Evolutionary conservation across 345 rosid genomes (phyloP), one percentile per base, ranked within the genome.

Genomic region (Noccaea caerulescens): DNA sequence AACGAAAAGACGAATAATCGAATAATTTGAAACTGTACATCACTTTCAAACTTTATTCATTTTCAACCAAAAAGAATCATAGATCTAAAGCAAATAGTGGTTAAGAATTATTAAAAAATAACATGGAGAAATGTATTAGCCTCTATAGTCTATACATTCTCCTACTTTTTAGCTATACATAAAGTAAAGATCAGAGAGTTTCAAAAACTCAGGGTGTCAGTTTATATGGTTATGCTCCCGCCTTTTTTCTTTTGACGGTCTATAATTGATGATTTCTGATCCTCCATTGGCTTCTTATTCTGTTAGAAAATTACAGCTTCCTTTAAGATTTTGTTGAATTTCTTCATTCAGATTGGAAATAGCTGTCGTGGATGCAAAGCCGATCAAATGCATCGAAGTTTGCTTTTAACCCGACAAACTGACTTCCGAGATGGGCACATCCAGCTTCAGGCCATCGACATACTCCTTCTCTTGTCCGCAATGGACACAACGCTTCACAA

Each of bases 391-490:
- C 98, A 73, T 94, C 98, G 34, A 85, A 88, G 67, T 91, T 86
- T 42, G 97, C 97, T 76, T 82, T 91, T 55, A 94, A 75, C 38
- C 97, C 99, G 0, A 88, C 85, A 75, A 87, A 81, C 59, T 94
- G 99, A 76, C 98, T 89, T 74, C 89, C 78, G 13, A 85, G 72
- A 70, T 88, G 98, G 61, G 96, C 95, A 80, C 99, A 94, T 16
- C 86, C 92, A 0, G 88, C 87, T 68, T 91, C 96, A 3, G 99
- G 93, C 99, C 99, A 94, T 46, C 81, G 77, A 68, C 99, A 94
- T 67, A 86, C 88, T 75, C 96, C 92, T 33, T 89, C 92, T 11
- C 78, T 80, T 41, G 93, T 61, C 58, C 93, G 89, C 69, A 85
- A 67, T 0, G 98, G 98, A 66, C 99, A 91, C 76, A 91, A 44